These are phyloP conservation scores for Hanseniaspora mollemarum DNA, from an alignment of 805 yeast genomes.

Conservation along the genomic window DNA sequence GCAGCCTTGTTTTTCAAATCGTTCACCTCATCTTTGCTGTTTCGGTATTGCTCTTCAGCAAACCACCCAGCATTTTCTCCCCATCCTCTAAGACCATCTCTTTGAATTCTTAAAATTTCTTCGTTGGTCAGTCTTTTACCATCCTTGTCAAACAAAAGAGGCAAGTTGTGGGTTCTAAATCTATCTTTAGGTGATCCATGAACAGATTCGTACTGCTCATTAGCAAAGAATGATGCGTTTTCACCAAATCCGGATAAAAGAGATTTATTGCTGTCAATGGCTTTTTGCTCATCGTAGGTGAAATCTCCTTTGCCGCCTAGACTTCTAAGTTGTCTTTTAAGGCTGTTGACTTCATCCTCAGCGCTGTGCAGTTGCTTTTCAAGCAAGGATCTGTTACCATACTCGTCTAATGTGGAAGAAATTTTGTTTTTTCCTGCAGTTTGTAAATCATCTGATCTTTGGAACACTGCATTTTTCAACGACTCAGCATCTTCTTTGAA, in stretches of 20 bases:
- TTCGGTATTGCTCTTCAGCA: conserved; percentile 35
- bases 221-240: conserved; percentile 23
- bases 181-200: conserved; percentile 9
- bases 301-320: background rate
- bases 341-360: conserved; percentile 15
- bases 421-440: background rate
- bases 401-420: background rate
- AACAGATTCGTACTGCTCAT: conserved; percentile 21
- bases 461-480: conserved; percentile 18
- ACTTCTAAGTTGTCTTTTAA: conserved; percentile 6
- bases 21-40: conserved; percentile 22
- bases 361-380: background rate
- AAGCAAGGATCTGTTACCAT: background rate
- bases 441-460: conserved; percentile 7
- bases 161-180: background rate
- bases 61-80: conserved; percentile 37
- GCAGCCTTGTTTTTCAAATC: background rate
- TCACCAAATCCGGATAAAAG: conserved; percentile 23
- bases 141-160: background rate
- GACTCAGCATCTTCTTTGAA: conserved; percentile 18
- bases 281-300: conserved; percentile 5
- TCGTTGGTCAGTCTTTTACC: conserved; percentile 20
- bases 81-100: conserved; percentile 35
- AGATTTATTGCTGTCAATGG: conserved; percentile 6
- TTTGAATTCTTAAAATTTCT: conserved; percentile 28